These are phyloP conservation scores for Trapa bicornis DNA, from an alignment of 345 rosid species.

Conservation along the genomic window DNA sequence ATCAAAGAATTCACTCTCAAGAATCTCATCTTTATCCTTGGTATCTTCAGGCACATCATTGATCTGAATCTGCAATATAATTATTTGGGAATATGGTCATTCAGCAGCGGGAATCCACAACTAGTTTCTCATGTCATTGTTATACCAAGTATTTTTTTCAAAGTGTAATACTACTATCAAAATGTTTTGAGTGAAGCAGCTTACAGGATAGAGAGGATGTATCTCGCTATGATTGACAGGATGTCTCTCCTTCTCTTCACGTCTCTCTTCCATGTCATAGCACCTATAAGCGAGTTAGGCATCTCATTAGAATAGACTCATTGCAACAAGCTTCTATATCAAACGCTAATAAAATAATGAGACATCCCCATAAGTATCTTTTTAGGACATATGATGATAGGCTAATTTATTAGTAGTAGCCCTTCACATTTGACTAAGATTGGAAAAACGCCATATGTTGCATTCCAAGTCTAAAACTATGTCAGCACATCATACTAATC, in stretches of 20 bases:
- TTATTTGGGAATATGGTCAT: constrained; percentile 3
- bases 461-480: too few species aligned
- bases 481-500: too few species aligned
- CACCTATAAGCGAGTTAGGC: constrained; percentile 40
- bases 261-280: constrained; percentile 69
- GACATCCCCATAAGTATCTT: too few species aligned
- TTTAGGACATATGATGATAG: too few species aligned
- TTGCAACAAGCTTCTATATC: too few species aligned
- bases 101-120: neutral
- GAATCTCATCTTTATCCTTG: constrained; percentile 91
- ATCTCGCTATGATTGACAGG: constrained; percentile 62
- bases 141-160: neutral
- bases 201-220: constrained; percentile 67
- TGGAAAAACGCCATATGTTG: too few species aligned
- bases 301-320: too few species aligned
- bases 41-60: constrained; percentile 63
- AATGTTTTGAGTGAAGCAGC: constrained; percentile 13
- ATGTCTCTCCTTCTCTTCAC: constrained; percentile 80
- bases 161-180: neutral
- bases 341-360: too few species aligned
- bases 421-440: too few species aligned
- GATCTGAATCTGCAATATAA: constrained; percentile 45
- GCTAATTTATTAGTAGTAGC: too few species aligned
- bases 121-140: too few species aligned
- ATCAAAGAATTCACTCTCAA: constrained; percentile 92